Evolutionary conservation across 345 rosid genomes (phyloP).

Genomic region (Moringa oleifera): DNA sequence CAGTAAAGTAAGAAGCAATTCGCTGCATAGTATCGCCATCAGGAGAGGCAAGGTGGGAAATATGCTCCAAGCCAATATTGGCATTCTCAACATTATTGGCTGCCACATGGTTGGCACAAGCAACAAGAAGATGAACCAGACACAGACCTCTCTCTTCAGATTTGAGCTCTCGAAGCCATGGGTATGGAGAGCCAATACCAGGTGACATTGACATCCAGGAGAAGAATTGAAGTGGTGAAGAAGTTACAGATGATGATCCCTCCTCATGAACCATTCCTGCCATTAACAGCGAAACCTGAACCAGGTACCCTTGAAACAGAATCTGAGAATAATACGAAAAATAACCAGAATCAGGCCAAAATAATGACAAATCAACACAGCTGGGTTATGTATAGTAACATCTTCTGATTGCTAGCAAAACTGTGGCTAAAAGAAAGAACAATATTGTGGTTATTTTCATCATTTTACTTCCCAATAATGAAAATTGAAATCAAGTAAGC

Average conservation of each 20-base stretch:
- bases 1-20: slow-evolving; percentile 70
- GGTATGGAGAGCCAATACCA: slow-evolving; percentile 52
- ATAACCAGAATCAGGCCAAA: slow-evolving; percentile 1
- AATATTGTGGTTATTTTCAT: not conserved
- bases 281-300: slow-evolving; percentile 14
- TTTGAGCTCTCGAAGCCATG: slow-evolving; percentile 51
- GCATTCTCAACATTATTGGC: slow-evolving; percentile 61
- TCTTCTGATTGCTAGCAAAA: not conserved
- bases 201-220: slow-evolving; percentile 59
- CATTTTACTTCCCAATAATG: too few species aligned
- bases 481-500: not conserved
- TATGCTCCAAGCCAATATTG: slow-evolving; percentile 50
- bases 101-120: slow-evolving; percentile 62
- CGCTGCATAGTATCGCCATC: slow-evolving; percentile 73
- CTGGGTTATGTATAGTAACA: not conserved
- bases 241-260: slow-evolving; percentile 47
- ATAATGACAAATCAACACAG: slow-evolving; percentile 4
- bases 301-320: slow-evolving; percentile 2
- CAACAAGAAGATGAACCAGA: slow-evolving; percentile 48
- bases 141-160: slow-evolving; percentile 66
- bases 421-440: not conserved
- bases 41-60: slow-evolving; percentile 60
- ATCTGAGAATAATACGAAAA: not conserved
- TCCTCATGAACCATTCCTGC: slow-evolving; percentile 51
- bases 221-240: slow-evolving; percentile 50